Percentiles rank a stretch among this genome's conserved stretches.
phyloP scores from a whole-genome alignment of 2,329 filamentous ascomycete species.

The Cytospora paraplurivora region DNA sequence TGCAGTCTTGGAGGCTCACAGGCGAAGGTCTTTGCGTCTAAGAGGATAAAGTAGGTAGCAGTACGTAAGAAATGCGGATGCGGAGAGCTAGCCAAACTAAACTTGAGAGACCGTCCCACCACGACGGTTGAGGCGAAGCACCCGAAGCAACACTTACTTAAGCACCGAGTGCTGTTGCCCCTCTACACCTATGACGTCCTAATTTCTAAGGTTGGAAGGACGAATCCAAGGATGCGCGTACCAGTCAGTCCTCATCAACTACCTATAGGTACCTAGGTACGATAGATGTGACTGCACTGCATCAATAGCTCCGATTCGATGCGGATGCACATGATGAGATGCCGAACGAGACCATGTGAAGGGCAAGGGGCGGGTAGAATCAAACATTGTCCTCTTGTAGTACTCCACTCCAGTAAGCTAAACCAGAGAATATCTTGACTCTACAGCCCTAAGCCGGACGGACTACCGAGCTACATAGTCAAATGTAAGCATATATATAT shows the following conservation, averaged over 20 bases:
- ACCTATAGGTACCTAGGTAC: no score
- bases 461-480: no score
- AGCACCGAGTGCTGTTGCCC: slow-evolving; percentile 1
- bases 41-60: slow-evolving; percentile 11
- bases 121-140: slow-evolving; percentile 15
- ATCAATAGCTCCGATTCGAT: not conserved
- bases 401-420: not conserved
- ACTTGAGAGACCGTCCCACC: slow-evolving; percentile 12
- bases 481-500: not conserved
- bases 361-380: not conserved
- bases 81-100: slow-evolving; percentile 11
- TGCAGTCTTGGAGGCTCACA: no score
- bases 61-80: slow-evolving; percentile 24
- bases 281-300: not conserved
- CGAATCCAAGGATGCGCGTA: not conserved
- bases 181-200: slow-evolving; percentile 8
- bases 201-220: not conserved
- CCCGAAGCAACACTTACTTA: slow-evolving; percentile 5
- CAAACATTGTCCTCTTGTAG: not conserved
- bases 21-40: slow-evolving; percentile 9
- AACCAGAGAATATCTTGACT: not conserved
- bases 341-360: not conserved
- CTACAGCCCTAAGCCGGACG: no score
- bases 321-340: not conserved
- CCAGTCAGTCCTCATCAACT: no score